A percentile compares a stretch with the other conserved stretches of the same genome.
These are phyloP conservation scores for Endoconidiophora laricicola DNA, from an alignment of 2,329 filamentous ascomycete species.

Conservation along the genomic window DNA sequence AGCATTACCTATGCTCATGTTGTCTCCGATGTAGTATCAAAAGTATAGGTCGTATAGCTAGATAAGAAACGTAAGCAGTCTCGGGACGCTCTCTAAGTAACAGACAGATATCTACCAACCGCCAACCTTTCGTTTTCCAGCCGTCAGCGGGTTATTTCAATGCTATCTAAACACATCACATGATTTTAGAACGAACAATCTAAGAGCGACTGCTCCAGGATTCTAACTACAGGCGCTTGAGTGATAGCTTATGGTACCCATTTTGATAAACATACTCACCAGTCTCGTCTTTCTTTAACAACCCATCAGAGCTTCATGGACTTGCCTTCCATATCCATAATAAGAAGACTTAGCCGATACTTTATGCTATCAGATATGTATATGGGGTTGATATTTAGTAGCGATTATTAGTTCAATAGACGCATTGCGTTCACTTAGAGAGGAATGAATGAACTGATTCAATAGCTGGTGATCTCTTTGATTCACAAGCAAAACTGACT, in stretches of 20 bases:
- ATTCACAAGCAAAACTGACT: background rate
- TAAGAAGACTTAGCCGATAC: constrained; percentile 30
- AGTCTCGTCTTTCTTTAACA: constrained; percentile 25
- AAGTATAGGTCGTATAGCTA: too few relatives aligned
- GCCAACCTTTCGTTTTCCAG: too few relatives aligned
- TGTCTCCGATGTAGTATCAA: too few relatives aligned
- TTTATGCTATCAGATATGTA: background rate
- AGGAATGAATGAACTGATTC: background rate
- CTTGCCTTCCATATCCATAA: constrained; percentile 33
- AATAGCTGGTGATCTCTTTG: background rate
- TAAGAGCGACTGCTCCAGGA: constrained; percentile 20
- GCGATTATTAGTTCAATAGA: too few relatives aligned
- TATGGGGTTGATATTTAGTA: too few relatives aligned
- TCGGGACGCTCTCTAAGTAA: too few relatives aligned
- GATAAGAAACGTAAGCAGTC: too few relatives aligned
- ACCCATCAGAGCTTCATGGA: constrained; percentile 24
- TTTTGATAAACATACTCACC: constrained; percentile 31
- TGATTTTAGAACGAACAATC: background rate
- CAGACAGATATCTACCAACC: too few relatives aligned
- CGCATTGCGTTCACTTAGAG: background rate
- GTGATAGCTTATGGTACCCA: constrained; percentile 30
- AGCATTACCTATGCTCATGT: too few relatives aligned
- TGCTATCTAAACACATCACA: too few relatives aligned
- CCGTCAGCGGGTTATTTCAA: too few relatives aligned
- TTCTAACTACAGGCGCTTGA: constrained; percentile 25